Evolutionary conservation across 225 moss, liverwort and hornwort genomes (phyloP), one percentile per base, ranked within the genome.

Genomic region (Ulota crispa): DNA sequence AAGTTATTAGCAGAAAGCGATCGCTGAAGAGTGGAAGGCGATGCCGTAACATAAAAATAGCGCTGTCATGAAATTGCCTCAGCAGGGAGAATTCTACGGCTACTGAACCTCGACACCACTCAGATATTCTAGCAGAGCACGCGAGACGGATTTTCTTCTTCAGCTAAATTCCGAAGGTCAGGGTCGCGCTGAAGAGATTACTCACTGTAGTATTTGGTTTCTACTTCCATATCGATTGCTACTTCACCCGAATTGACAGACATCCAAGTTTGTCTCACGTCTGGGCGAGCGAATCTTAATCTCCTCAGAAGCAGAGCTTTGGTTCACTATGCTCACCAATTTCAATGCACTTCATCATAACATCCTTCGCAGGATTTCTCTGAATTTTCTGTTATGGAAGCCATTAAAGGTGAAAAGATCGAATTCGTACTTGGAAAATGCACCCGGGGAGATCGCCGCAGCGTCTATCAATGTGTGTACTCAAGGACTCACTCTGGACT

Each of bases 271-370:
- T 67, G 60, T 50, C 31, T 50, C 24, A 26, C 28, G 66, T 60
- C 77, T 30, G 60, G 7, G 50, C 30, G 30, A 81, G 19, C 42
- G 68, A 61, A 53, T 39, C 60, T 30, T 68, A 10, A 67, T 60
- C 43, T 21, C 73, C 78, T 68, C 61, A 42, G 54, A 52, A 42
- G 68, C 62, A 68, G 34, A 68, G 43, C 27, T 68, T 42, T 73
- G 43, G 31, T 68, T 27, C 42, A 73, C 53, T 39, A 32, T 53
- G 53, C 68, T 68, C 73, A 81, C 66, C 66, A 52, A 72, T 64
- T 81, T 57, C 30, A 60, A 11, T 31, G 67, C 61, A 59, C 52
- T 67, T 41, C 30, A 23, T 75, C 64, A 27, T 18, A 34, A 34
- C 36, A 30, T 30, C 77, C 64, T 60, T 85, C 66, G 20, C 27